Base-by-base conservation (phyloP, 2,329 filamentous ascomycete genomes). In the Chlorencoelia australis region DNA sequence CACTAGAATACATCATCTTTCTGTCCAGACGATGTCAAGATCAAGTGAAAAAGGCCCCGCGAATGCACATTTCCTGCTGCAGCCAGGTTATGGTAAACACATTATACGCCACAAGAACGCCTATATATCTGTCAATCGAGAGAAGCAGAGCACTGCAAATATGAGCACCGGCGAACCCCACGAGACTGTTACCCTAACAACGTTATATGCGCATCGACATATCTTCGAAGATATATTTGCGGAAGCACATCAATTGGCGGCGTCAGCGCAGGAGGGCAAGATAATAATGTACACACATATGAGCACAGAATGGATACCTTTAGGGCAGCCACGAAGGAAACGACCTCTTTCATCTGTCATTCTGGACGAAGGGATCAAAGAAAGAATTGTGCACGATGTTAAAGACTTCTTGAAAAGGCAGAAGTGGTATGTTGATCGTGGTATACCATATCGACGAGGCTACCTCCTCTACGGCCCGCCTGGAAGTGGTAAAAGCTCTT, bases 141-240 rank as follows among this genome's bases (percentile, higher is more conserved):
- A 94, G 57, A 86, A 94, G 48, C 86, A 94, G 57, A 73, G 71
- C 24, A 91, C 87, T 38, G 79, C 84, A 1, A 84, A 89, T 53
- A 73, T 82, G 53, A 76, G 77, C 33, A 88, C 81, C 17, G 91
- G 89, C 39, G 82, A 85, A 49, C 91, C 91, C 1, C 94, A 94
- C 66, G 91, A 98, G 63, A 94, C 88, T 1, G 73, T 98, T 32
- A 91, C 86, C 40, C 65, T 98, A 41, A 96, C 89, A 3, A 89
- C 91, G 1, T 69, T 98, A 9, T 96, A 94, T 66, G 73, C 84
- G 31, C 81, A 94, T 49, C 81, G 88, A 3, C 75, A 89, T 50
- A 74, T 96, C 10, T 95, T 98, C 53, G 84, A 94, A 56, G 76
- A 86, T 15, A 75, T 98, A 10, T 95, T 98, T 52, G 71, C 70